phyloP scores from a whole-genome alignment of 257 asterid genomes.

The Henckelia pumila region DNA sequence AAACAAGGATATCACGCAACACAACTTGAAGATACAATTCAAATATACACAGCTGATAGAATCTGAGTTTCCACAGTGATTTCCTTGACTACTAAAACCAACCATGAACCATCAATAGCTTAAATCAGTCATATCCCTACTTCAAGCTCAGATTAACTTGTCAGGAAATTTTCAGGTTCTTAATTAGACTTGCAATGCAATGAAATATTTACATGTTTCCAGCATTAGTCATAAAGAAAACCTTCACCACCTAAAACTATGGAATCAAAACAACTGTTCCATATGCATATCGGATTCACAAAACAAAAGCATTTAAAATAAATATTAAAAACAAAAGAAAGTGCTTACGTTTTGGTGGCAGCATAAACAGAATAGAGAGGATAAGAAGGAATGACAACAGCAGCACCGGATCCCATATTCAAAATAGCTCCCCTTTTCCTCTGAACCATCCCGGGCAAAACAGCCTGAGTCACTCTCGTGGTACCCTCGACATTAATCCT shows the following conservation, averaged over 20 bases:
- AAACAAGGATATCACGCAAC: neutral
- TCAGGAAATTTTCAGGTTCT: constrained; percentile 10
- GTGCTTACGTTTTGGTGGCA: constrained; percentile 92
- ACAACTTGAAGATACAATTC: constrained; percentile 2
- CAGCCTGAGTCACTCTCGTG: constrained; percentile 80
- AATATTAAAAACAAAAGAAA: no score
- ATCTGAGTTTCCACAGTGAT: neutral
- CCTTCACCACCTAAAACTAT: no score
- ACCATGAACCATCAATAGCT: neutral
- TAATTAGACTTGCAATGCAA: neutral
- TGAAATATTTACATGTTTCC: neutral
- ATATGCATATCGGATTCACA: no score
- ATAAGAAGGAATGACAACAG: constrained; percentile 82
- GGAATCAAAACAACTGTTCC: no score
- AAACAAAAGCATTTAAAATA: no score
- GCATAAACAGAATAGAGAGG: constrained; percentile 97
- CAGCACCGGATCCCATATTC: constrained; percentile 94
- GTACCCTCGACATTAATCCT: constrained; percentile 89
- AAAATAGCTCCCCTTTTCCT: constrained; percentile 92
- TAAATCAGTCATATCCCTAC: constrained; percentile 5
- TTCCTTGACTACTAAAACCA: neutral
- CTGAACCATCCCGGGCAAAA: constrained; percentile 77
- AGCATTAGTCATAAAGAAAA: no score
- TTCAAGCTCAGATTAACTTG: neutral
- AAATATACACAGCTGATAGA: neutral